phyloP scores from a whole-genome alignment of 306 rosid genomes.

The Cicer yamashitae region DNA sequence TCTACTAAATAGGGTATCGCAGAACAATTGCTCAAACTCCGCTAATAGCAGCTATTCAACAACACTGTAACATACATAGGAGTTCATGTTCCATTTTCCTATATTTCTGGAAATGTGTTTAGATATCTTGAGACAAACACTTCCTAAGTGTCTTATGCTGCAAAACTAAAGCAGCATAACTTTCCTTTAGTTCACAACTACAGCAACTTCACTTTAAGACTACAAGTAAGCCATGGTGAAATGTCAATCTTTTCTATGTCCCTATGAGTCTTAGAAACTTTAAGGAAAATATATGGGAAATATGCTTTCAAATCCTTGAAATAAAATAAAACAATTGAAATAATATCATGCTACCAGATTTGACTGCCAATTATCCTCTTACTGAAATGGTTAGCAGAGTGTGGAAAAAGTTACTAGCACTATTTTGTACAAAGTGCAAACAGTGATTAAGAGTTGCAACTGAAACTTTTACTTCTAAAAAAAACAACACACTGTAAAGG shows the following conservation, averaged over 20 bases:
- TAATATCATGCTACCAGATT: constrained; percentile 11
- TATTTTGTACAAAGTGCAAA: background rate
- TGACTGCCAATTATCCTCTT: constrained; percentile 25
- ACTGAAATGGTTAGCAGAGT: constrained; percentile 7
- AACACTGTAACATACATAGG: background rate
- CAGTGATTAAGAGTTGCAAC: constrained; percentile 11
- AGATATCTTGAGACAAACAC: background rate
- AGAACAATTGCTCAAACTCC: too few relatives aligned
- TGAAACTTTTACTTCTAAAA: background rate
- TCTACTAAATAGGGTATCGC: too few relatives aligned
- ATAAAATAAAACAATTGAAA: background rate
- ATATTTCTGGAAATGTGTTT: background rate
- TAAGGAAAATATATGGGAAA: background rate
- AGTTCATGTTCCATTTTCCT: background rate
- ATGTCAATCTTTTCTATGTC: too few relatives aligned
- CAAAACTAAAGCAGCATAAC: background rate
- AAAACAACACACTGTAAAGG: constrained; percentile 1
- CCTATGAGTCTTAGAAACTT: too few relatives aligned
- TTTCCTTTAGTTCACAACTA: background rate
- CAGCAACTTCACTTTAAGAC: too few relatives aligned
- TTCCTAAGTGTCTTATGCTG: background rate
- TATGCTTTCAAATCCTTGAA: background rate
- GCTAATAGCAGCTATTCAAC: too few relatives aligned
- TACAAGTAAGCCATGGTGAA: too few relatives aligned
- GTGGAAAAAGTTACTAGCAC: background rate